These are phyloP conservation scores for Trypanosoma caninum DNA, from an alignment of 208 protist genomes.

Conservation along the genomic window DNA sequence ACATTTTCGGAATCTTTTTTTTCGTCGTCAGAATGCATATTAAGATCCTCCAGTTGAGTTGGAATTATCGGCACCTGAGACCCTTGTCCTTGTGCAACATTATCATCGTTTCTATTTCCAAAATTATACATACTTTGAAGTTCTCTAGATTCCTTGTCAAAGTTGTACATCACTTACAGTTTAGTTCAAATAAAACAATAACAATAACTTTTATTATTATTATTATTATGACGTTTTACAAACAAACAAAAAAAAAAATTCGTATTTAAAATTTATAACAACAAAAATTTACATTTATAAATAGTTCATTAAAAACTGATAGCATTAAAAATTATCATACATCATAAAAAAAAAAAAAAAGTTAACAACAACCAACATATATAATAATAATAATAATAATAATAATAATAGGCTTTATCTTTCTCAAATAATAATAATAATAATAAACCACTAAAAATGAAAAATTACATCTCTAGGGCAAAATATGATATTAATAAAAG, in stretches of 20 bases:
- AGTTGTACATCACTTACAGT: conserved; percentile 19
- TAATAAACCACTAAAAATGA: not conserved
- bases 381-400: too few relatives aligned
- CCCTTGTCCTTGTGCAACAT: not conserved
- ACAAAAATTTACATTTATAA: too few relatives aligned
- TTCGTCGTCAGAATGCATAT: conserved; percentile 16
- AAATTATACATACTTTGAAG: conserved; percentile 52
- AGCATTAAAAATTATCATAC: too few relatives aligned
- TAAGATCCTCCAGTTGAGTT: conserved; percentile 15
- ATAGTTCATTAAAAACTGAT: too few relatives aligned
- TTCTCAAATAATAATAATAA: conserved; percentile 8
- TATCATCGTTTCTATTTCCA: not conserved
- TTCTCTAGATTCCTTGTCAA: conserved; percentile 14
- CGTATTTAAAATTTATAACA: too few relatives aligned
- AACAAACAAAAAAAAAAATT: too few relatives aligned
- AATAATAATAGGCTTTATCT: too few relatives aligned
- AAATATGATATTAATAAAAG: not conserved
- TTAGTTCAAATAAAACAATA: conserved; percentile 3
- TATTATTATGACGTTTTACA: too few relatives aligned
- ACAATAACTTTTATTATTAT: too few relatives aligned
- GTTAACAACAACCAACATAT: too few relatives aligned
- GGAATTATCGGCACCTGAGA: not conserved
- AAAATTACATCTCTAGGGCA: not conserved
- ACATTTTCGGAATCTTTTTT: not conserved
- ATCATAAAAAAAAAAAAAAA: too few relatives aligned